Conservation (phyloP, 768 basidiomycete species). For the Scleroderma bovista region DNA sequence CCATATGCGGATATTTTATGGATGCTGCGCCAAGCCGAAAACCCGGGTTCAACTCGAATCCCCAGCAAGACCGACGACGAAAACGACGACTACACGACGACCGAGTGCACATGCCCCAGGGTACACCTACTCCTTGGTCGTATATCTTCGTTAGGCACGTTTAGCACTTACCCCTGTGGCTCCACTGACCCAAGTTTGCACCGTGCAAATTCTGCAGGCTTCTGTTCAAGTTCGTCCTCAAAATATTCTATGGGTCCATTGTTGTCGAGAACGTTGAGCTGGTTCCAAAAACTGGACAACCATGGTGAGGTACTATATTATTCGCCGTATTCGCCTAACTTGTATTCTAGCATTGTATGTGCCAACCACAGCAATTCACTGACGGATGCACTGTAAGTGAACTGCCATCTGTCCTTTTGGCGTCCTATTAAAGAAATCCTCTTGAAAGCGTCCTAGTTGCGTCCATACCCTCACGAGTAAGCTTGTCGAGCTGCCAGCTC, state of each 20-base stretch:
- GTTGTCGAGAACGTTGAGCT: slow-evolving; percentile 73
- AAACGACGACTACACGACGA: slow-evolving; percentile 4
- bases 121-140: slow-evolving; percentile 51
- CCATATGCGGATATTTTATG: no score
- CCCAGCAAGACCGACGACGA: background rate
- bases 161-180: background rate
- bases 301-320: slow-evolving; percentile 47
- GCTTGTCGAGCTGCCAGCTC: slow-evolving; percentile 7
- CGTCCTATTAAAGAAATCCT: background rate
- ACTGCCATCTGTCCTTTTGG: background rate
- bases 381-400: slow-evolving; percentile 76
- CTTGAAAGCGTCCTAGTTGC: slow-evolving; percentile 59
- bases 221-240: slow-evolving; percentile 77
- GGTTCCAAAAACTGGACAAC: slow-evolving; percentile 66
- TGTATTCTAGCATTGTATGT: slow-evolving; percentile 59
- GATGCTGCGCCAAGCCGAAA: no score
- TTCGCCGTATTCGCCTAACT: background rate
- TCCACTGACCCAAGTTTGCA: slow-evolving; percentile 2
- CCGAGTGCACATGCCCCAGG: slow-evolving; percentile 27
- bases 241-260: slow-evolving; percentile 87
- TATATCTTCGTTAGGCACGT: slow-evolving; percentile 63
- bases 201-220: slow-evolving; percentile 41
- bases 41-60: background rate
- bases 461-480: slow-evolving; percentile 63
- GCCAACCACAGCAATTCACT: slow-evolving; percentile 85